phyloP scores from a whole-genome alignment of 768 basidiomycete genomes.

The Mycena olivaceomarginata region DNA sequence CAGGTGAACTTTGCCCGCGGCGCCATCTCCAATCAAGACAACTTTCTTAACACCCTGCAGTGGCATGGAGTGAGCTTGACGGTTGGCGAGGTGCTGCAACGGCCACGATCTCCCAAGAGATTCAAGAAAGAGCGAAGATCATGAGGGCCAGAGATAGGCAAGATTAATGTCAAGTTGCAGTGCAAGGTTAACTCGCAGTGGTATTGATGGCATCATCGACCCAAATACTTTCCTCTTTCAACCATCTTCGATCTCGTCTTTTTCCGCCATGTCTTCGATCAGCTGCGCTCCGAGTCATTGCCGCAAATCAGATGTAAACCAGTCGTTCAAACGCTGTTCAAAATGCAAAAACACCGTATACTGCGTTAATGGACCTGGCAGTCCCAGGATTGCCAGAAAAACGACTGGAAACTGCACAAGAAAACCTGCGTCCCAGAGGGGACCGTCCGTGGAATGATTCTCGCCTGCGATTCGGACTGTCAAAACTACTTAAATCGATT shows the following conservation, averaged over 20 bases:
- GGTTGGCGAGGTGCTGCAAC: background rate
- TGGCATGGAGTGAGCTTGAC: background rate
- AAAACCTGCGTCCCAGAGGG: background rate
- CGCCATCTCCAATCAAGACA: background rate
- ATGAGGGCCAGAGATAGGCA: no score
- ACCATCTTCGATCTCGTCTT: no score
- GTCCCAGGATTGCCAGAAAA: slow-evolving; percentile 8
- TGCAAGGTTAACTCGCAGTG: no score
- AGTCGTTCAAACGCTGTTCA: slow-evolving; percentile 13
- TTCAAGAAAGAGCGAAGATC: no score
- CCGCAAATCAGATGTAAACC: background rate
- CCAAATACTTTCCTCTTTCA: no score
- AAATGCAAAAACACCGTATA: slow-evolving; percentile 10
- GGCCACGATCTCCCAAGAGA: no score
- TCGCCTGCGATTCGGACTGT: background rate
- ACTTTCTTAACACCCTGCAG: background rate
- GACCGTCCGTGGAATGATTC: slow-evolving; percentile 5
- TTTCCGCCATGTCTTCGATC: slow-evolving; percentile 2
- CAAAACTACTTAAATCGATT: background rate
- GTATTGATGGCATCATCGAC: no score
- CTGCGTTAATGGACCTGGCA: slow-evolving; percentile 3
- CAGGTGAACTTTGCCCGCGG: background rate
- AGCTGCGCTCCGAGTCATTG: slow-evolving; percentile 12
- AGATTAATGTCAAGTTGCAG: no score
- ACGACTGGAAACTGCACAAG: background rate